Base-by-base conservation (phyloP, 139 green algal species). In the Coelastrella sp. region DNA sequence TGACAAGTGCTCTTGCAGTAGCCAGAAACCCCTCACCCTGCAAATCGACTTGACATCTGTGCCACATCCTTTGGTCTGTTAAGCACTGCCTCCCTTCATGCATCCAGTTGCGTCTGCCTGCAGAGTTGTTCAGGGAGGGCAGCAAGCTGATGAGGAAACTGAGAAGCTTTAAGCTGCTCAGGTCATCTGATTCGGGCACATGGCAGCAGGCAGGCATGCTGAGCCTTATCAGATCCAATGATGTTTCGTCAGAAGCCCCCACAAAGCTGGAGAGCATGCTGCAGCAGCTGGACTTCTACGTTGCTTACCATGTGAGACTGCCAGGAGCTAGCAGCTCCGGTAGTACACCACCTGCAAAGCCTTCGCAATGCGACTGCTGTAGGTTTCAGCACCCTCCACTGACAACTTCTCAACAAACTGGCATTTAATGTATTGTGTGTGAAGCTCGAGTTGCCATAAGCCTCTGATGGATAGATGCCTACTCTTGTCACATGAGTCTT, bases 81-180 rank as follows among this genome's bases (percentile, higher is more conserved):
- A 3, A 49, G 35, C 35, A 49, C 35, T 68, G 58, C 17, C 9
- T 27, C 58, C 25, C 22, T 56, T 11, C 9, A 22, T 14, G 14
- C 60, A 7, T 59, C n/a, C 49, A n/a, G 9, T 65, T 5, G 49
- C 58, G n/a, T 56, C 8, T 86, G 17, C 49, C 20, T 81, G 83
- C 20, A 78, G 83, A 35, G 22, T 25, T 68, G 11, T 58, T 73
- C 35, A 57, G 7, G 56, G 83, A 65, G 25, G 80, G 20, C 83
- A 66, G 25, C 83, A 63, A 63, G 65, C 65, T 88, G 65, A n/a
- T 68, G 68, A 88, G 65, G 83, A 88, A 88, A 65, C 83, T 88
- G 35, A 27, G 83, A 57, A 80, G 65, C 27, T 88, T 88, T 65
- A 88, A 65, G 65, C 35, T 88, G 65, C 65, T 88, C 8, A 59